Conservation (phyloP, 768 basidiomycete genomes). For the Agaricus subrufescens region DNA sequence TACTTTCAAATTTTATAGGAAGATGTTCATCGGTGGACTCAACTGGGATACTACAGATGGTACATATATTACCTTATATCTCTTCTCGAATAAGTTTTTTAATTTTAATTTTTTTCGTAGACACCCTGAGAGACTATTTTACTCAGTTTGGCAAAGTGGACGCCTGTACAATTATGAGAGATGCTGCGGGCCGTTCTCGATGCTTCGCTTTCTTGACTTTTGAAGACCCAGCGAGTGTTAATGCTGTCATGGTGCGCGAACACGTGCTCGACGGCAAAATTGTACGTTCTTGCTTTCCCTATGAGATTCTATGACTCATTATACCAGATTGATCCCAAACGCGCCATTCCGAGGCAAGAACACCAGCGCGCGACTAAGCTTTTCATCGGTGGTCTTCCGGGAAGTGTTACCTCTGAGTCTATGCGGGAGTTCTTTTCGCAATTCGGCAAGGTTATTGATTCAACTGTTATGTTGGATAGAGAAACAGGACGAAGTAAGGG, state of each 20-base stretch:
- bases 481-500: constrained; percentile 95
- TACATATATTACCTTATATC: constrained; percentile 45
- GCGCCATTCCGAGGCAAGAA: constrained; percentile 95
- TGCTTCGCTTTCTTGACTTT: constrained; percentile 99
- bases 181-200: constrained; percentile 87
- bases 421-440: constrained; percentile 93
- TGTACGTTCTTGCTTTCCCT: constrained; percentile 46
- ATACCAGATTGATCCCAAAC: constrained; percentile 95
- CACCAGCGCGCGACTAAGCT: constrained; percentile 91
- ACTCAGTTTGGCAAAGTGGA: constrained; percentile 95
- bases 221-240: constrained; percentile 87
- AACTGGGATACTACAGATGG: constrained; percentile 99
- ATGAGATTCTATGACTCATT: neutral
- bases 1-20: constrained; percentile 53
- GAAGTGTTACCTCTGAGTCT: constrained; percentile 87
- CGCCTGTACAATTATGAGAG: constrained; percentile 98
- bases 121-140: constrained; percentile 83
- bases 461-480: constrained; percentile 97
- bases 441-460: constrained; percentile 94
- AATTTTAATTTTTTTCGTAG: constrained; percentile 39
- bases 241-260: constrained; percentile 92
- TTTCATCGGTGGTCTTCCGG: constrained; percentile 93
- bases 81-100: constrained; percentile 34
- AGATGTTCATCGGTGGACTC: constrained; percentile 99
- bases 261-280: constrained; percentile 97